These are phyloP conservation scores for Fusarium denticulatum DNA, from an alignment of 2,329 filamentous ascomycete species.

Conservation along the genomic window DNA sequence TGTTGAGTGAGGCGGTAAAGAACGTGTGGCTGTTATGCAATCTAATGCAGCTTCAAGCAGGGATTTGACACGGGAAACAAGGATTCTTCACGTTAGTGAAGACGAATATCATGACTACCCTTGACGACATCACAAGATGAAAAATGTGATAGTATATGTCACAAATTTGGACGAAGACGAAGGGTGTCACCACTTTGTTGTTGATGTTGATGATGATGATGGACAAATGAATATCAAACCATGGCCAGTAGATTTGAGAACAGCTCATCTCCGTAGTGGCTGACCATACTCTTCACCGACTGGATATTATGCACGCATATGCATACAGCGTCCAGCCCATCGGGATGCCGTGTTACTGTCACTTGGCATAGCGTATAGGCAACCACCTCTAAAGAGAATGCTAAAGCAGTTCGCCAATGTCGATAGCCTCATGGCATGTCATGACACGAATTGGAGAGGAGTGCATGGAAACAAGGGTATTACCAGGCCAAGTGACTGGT, in stretches of 20 bases:
- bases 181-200: not conserved
- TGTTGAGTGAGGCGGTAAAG: conserved; percentile 13
- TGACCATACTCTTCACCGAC: conserved; percentile 16
- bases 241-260: not conserved
- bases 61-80: conserved; percentile 10
- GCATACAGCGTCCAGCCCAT: not conserved
- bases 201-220: not conserved
- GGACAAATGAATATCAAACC: not conserved
- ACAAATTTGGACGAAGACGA: not conserved
- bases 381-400: not conserved
- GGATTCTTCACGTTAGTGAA: not conserved
- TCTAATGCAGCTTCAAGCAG: conserved; percentile 5
- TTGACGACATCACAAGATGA: conserved; percentile 3
- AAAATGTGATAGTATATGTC: not conserved
- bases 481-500: not conserved
- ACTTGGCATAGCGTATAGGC: not conserved
- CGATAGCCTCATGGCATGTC: conserved; percentile 4
- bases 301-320: not conserved
- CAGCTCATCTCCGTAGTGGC: not conserved
- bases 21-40: conserved; percentile 11
- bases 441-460: not conserved
- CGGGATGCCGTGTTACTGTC: conserved; percentile 26
- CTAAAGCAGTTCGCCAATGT: conserved; percentile 6
- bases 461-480: not conserved
- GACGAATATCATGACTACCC: not conserved